Conservation (phyloP, 75 land plant genomes). For the Picea glauca region DNA sequence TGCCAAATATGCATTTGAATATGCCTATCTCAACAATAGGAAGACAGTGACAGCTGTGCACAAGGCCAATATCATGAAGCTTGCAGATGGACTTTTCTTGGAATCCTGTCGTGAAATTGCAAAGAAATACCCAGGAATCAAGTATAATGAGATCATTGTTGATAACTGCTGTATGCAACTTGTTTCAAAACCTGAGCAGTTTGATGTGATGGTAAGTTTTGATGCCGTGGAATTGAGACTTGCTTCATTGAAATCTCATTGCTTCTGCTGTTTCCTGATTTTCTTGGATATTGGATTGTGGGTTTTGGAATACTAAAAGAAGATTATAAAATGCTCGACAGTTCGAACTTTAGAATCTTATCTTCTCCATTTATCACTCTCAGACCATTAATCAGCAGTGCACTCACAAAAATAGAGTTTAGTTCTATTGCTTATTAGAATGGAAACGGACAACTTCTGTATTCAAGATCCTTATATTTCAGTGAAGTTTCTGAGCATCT, state of each 20-base stretch:
- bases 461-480: neutral
- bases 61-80: constrained; percentile 86
- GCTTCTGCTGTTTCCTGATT: constrained; percentile 12
- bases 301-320: neutral
- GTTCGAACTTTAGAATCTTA: neutral
- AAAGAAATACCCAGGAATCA: constrained; percentile 81
- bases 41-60: constrained; percentile 88
- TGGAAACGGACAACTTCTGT: neutral
- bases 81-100: constrained; percentile 71
- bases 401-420: neutral
- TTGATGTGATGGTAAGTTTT: constrained; percentile 83
- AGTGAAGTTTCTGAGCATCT: neutral
- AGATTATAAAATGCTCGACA: neutral
- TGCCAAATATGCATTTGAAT: constrained; percentile 87
- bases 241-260: neutral
- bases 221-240: neutral
- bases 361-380: neutral
- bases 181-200: constrained; percentile 81
- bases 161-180: constrained; percentile 91
- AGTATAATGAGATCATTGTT: constrained; percentile 84
- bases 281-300: constrained; percentile 1
- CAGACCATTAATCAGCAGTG: neutral
- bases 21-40: constrained; percentile 80
- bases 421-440: neutral
- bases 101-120: constrained; percentile 82